Evolutionary conservation across 2,329 filamentous ascomycete species (phyloP), one percentile per base, ranked within the genome.

Genomic region (Harringtonia aguacate): DNA sequence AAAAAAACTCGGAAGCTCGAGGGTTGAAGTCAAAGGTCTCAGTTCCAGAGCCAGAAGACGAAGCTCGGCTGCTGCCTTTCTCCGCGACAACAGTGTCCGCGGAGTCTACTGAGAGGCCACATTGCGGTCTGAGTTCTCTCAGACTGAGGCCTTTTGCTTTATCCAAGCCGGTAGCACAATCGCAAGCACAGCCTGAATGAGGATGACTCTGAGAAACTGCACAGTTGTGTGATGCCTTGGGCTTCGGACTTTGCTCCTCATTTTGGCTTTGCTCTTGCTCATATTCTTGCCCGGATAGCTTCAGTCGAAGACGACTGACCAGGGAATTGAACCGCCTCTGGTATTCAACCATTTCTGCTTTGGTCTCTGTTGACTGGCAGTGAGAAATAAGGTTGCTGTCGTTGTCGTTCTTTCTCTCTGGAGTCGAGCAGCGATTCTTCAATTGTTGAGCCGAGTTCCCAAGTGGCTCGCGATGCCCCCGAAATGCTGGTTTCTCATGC

Each of bases 251-350:
- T 34, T n/a, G 41, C 8, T 1, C 14, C 8, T 7, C 18, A 18
- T 29, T n/a, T 27, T 24, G 10, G 35, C 21, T 22, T 35, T 13
- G 29, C 10, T 17, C 18, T 17, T 39, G 20, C 15, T 44, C 18
- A 4, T 28, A 27, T 15, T 18, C 15, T 10, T 39, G 29, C 9
- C 40, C 47, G 1, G 47, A 48, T 14, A 49, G 29, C 10, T 41
- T 46, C 13, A 46, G 35, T n/a, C 42, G 47, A 4, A 51, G 44
- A 14, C 48, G 46, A 12, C 27, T 38, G 34, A 51, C 40, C 15
- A 50, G 42, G 3, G 35, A 22, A 28, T 51, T 41, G 29, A 51
- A 51, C 4, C 49, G 47, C 8, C 34, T 20, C 9, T 47, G 41
- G 22, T 43, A 43, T 8, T 43, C 47, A 1, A 29, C 27, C 5